phyloP scores from a whole-genome alignment of 345 rosid genomes.

The Eucalyptus erythrocorys region DNA sequence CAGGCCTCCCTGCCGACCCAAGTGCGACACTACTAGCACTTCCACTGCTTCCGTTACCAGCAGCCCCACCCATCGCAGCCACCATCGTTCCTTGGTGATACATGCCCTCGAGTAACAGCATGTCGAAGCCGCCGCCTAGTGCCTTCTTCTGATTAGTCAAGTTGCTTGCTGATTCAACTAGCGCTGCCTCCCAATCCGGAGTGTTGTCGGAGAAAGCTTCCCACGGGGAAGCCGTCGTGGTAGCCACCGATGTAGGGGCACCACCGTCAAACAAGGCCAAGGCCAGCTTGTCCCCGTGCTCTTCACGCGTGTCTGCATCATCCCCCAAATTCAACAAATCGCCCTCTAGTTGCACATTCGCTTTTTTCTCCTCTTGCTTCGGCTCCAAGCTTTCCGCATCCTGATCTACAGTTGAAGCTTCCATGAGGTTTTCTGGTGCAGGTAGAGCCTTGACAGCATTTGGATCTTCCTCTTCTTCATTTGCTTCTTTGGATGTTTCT shows the following conservation, averaged over 20 bases:
- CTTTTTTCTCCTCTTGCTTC: slow-evolving; percentile 13
- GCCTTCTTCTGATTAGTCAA: slow-evolving; percentile 56
- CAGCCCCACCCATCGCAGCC: slow-evolving; percentile 43
- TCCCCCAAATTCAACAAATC: slow-evolving; percentile 87
- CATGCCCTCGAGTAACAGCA: slow-evolving; percentile 75
- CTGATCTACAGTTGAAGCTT: neutral
- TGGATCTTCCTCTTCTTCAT: slow-evolving; percentile 26
- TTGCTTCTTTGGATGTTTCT: neutral
- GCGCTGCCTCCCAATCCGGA: slow-evolving; percentile 87
- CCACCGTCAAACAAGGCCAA: slow-evolving; percentile 67
- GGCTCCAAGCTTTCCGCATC: slow-evolving; percentile 12
- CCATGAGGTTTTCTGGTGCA: slow-evolving; percentile 44
- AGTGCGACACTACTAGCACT: slow-evolving; percentile 85
- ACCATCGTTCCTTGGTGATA: slow-evolving; percentile 80
- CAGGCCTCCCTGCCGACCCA: slow-evolving; percentile 39
- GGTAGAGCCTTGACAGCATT: slow-evolving; percentile 81
- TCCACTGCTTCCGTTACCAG: slow-evolving; percentile 40
- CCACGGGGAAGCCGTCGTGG: slow-evolving; percentile 41
- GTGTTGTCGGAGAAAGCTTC: slow-evolving; percentile 64
- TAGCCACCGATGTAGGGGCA: slow-evolving; percentile 27
- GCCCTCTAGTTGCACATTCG: slow-evolving; percentile 32
- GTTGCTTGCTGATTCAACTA: slow-evolving; percentile 80
- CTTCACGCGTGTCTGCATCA: slow-evolving; percentile 48
- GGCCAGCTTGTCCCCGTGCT: slow-evolving; percentile 70
- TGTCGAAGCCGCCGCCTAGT: slow-evolving; percentile 86